Evolutionary conservation across 208 protist species (phyloP).

Genomic region (Naegleria fowleri): DNA sequence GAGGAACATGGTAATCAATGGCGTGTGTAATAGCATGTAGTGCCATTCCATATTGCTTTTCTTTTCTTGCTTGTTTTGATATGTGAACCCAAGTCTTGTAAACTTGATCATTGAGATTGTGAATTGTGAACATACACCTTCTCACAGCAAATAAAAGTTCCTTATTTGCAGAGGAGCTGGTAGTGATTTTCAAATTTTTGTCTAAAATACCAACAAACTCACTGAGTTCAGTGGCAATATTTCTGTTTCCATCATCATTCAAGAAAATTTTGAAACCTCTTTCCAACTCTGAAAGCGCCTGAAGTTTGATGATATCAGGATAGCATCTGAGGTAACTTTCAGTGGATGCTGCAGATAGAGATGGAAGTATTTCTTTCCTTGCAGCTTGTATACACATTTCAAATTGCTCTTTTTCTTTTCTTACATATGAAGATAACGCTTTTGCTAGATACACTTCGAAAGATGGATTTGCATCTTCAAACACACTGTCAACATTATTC

Average conservation of each 20-base stretch:
- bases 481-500: conserved; percentile 41
- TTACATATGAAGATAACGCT: conserved; percentile 26
- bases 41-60: conserved; percentile 64
- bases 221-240: neutral
- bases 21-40: conserved; percentile 61
- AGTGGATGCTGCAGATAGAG: conserved; percentile 50
- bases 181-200: conserved; percentile 46
- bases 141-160: conserved; percentile 73
- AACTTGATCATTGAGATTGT: conserved; percentile 54
- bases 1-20: neutral
- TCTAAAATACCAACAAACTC: conserved; percentile 21
- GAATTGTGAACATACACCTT: conserved; percentile 61
- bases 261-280: neutral
- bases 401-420: conserved; percentile 34
- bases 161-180: conserved; percentile 58
- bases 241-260: neutral
- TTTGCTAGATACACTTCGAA: conserved; percentile 45
- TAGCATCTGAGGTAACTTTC: conserved; percentile 61
- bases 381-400: neutral
- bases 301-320: conserved; percentile 53
- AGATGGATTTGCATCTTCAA: neutral
- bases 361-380: conserved; percentile 34
- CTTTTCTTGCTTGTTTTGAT: conserved; percentile 65
- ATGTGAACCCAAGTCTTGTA: conserved; percentile 63
- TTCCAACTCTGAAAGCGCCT: conserved; percentile 68